A percentile compares a stretch with the other conserved stretches of the same genome.
Conservation (phyloP, 164 flowering plant genomes). For the Piper longum region DNA sequence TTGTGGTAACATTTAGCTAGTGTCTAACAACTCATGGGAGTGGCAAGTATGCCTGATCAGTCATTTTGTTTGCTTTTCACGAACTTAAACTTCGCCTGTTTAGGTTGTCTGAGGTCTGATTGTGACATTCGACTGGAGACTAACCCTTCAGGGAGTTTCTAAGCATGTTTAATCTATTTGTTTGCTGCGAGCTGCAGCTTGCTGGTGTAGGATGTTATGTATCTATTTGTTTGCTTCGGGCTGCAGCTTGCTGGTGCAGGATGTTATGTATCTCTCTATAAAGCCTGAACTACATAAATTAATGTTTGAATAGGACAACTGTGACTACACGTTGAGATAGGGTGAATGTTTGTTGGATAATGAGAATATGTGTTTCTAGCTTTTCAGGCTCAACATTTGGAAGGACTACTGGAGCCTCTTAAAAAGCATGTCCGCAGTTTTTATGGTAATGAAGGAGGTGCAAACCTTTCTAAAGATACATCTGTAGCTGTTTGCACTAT, state of each 20-base stretch:
- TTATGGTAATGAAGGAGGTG: constrained; percentile 94
- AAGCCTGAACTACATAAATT: too few relatives aligned
- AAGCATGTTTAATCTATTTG: too few relatives aligned
- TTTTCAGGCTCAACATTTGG: constrained; percentile 82
- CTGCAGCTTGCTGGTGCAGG: background rate
- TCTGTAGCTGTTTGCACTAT: constrained; percentile 95
- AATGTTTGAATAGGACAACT: too few relatives aligned
- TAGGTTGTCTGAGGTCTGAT: too few relatives aligned
- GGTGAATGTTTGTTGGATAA: background rate
- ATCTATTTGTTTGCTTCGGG: background rate
- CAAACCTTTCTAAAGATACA: constrained; percentile 86
- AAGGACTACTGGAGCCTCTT: constrained; percentile 71
- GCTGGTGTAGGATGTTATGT: too few relatives aligned
- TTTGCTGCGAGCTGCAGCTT: too few relatives aligned
- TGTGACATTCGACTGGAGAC: too few relatives aligned
- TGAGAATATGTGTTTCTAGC: background rate
- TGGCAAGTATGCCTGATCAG: background rate
- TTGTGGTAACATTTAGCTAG: background rate
- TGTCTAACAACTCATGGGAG: background rate
- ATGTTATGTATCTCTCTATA: too few relatives aligned
- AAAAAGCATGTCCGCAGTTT: constrained; percentile 88
- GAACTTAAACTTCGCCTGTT: too few relatives aligned
- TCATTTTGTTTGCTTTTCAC: too few relatives aligned
- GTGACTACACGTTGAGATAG: background rate
- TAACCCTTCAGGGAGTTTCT: too few relatives aligned